Percentiles rank a stretch among this genome's conserved stretches.
These are phyloP conservation scores for Erigeron canadensis DNA, from an alignment of 129 eudicot species.

Conservation along the genomic window DNA sequence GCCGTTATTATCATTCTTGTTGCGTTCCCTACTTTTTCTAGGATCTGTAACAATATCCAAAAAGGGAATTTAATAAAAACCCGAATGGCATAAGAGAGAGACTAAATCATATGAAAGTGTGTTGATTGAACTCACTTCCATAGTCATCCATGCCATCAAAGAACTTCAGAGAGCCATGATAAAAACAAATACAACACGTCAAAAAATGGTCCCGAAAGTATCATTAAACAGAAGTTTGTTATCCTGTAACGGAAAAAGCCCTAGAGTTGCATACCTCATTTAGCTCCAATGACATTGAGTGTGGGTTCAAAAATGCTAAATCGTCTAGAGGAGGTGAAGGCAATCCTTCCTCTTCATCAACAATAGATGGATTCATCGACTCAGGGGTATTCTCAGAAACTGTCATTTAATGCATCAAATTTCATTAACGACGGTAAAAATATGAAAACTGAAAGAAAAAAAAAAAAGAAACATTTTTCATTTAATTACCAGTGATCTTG, in stretches of 20 bases:
- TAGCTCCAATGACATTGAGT: slow-evolving; percentile 58
- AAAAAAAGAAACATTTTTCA: background rate
- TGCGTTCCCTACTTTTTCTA: slow-evolving; percentile 50
- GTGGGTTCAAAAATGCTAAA: slow-evolving; percentile 65
- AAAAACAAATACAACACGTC: slow-evolving; percentile 27
- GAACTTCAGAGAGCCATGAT: slow-evolving; percentile 46
- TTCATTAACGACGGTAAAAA: background rate
- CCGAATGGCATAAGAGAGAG: slow-evolving; percentile 33
- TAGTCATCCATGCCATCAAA: slow-evolving; percentile 92
- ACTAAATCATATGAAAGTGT: background rate
- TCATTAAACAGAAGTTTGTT: background rate
- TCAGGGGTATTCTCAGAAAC: slow-evolving; percentile 66
- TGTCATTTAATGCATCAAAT: slow-evolving; percentile 7
- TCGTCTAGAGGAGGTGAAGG: slow-evolving; percentile 96
- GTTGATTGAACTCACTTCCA: slow-evolving; percentile 69
- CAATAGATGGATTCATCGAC: slow-evolving; percentile 70
- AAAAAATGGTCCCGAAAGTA: slow-evolving; percentile 25
- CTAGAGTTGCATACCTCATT: slow-evolving; percentile 48
- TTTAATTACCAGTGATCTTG: slow-evolving; percentile 45
- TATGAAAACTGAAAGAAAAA: background rate
- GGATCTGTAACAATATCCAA: slow-evolving; percentile 67
- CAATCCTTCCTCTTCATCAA: slow-evolving; percentile 90
- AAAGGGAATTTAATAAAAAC: slow-evolving; percentile 45
- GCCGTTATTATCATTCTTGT: slow-evolving; percentile 49
- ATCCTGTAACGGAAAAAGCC: background rate